Percentiles rank a stretch among this genome's conserved stretches.
phyloP scores from a whole-genome alignment of 2,329 filamentous ascomycete genomes.

The Magnaporthales sp. region DNA sequence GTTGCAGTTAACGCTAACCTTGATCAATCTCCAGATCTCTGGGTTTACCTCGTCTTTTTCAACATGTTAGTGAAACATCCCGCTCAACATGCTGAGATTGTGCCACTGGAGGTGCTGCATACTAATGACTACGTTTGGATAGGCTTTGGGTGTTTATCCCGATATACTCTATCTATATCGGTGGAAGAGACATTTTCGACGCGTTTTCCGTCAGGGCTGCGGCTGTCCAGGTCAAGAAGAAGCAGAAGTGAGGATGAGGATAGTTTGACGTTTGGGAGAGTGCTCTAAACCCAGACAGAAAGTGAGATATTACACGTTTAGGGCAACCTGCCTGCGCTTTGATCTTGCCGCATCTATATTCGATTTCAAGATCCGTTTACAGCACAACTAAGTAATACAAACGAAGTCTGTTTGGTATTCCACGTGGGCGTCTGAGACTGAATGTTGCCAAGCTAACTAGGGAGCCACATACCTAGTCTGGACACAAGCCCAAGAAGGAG shows the following conservation, averaged over 20 bases:
- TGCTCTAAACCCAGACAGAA: not conserved
- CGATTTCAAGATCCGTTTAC: not conserved
- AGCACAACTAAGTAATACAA: not conserved
- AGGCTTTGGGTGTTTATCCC: slow-evolving; percentile 56
- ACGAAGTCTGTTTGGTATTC: not conserved
- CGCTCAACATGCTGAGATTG: not conserved
- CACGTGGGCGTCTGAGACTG: not conserved
- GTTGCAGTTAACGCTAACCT: not conserved
- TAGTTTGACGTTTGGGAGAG: not conserved
- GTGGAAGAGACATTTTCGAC: slow-evolving; percentile 43
- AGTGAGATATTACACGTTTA: not conserved
- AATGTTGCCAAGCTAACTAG: not conserved
- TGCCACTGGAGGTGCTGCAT: not conserved
- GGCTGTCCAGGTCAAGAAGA: slow-evolving; percentile 20
- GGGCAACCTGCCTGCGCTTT: not conserved
- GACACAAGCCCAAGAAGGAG: not conserved
- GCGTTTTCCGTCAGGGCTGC: slow-evolving; percentile 36
- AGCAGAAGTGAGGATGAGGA: slow-evolving; percentile 17
- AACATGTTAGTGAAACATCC: slow-evolving; percentile 32
- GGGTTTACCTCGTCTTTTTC: slow-evolving; percentile 62
- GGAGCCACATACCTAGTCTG: not conserved
- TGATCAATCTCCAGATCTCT: slow-evolving; percentile 28
- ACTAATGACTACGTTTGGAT: not conserved
- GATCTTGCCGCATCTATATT: not conserved
- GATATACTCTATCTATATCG: slow-evolving; percentile 47